Base-by-base conservation (phyloP, 495 filamentous ascomycete genomes). In the Amorphotheca resinae region DNA sequence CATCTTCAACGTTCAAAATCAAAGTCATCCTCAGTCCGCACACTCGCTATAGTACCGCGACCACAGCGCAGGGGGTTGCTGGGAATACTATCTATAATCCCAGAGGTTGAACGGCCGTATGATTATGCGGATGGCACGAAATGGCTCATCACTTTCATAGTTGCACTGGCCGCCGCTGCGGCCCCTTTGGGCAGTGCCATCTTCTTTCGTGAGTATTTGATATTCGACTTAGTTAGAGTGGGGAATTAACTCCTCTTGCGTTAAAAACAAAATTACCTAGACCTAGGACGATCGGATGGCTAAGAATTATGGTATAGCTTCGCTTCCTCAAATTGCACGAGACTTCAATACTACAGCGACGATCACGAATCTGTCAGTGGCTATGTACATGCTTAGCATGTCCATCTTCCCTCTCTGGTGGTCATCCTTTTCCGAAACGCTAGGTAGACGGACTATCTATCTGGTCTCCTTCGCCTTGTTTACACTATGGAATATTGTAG, bases 321-420 rank as follows among this genome's bases (percentile, higher is more conserved):
- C 84, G 2, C 71, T 96, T 17, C 64, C 70, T 6, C 68, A 83
- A 36, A 78, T 95, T 22, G 59, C 81, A 2, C 53, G 54, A 8
- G 77, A 87, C 20, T 62, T 95, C 20, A 40, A 78, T 38, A 67
- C 79, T 15, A 74, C 74, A 0, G 58, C 74, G n/a, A 80, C 82
- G 1, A 66, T 88, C 22, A 77, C 85, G 18, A 95, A 95, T 55
- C 54, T 94, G 34, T 81, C 82, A 4, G 79, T 93, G 8, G 82
- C 88, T 1, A 59, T 94, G 38, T 95, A 93, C 57, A 89, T 94
- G 87, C 70, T 93, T 5, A 65, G 73, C 42, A 91, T 95, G 86
- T 74, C 80, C 14, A 84, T 95, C 20, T 94, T 87, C 48, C 88
- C 88, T 1, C 70, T 95, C 4, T 95, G 87, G 86, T 95, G 88